Conservation (phyloP, 257 asterid species). For the Salvia splendens region DNA sequence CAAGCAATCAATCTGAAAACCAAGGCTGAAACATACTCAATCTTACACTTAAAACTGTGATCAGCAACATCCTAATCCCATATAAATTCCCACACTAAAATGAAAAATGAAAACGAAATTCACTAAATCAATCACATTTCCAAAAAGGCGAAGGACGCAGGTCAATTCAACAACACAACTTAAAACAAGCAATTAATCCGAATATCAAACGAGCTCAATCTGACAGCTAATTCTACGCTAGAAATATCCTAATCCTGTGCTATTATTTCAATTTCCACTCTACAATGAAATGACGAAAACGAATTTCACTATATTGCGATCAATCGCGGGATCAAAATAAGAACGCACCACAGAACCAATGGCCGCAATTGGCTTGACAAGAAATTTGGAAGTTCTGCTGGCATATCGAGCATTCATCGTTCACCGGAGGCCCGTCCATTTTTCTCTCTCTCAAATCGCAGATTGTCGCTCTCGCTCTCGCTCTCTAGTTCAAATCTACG, state of each 20-base stretch:
- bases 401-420: constrained; percentile 84
- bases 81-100: neutral
- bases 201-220: neutral
- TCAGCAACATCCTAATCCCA: constrained; percentile 7
- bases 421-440: constrained; percentile 84
- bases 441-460: constrained; percentile 24
- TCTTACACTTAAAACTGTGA: neutral
- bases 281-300: neutral
- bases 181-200: neutral
- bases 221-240: neutral
- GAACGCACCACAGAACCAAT: constrained; percentile 87
- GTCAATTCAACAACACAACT: too few relatives aligned
- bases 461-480: neutral
- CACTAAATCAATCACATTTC: too few relatives aligned
- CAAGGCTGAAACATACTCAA: neutral
- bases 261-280: neutral
- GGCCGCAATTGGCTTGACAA: constrained; percentile 93
- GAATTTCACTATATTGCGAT: neutral
- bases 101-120: too few relatives aligned
- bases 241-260: constrained; percentile 3
- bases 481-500: neutral
- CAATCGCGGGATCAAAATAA: neutral
- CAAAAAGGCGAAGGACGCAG: too few relatives aligned
- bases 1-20: neutral
- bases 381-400: constrained; percentile 67